phyloP scores from a whole-genome alignment of 2,329 filamentous ascomycete genomes.

The Stachybotrys chartarum region DNA sequence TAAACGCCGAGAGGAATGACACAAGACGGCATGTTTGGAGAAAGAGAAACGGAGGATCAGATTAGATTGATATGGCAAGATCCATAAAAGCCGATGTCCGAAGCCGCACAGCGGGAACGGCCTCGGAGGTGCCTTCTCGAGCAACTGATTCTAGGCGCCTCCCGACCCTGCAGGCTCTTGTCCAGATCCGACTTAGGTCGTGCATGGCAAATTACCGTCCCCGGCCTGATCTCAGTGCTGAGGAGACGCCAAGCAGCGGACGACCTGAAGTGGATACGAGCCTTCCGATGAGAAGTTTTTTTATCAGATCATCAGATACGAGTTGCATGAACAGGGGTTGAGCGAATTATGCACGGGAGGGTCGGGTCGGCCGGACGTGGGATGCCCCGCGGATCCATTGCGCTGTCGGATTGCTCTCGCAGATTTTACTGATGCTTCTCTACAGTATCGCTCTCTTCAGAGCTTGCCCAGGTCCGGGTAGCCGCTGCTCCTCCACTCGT shows the following conservation, averaged over 20 bases:
- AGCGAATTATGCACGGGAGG: too few relatives aligned
- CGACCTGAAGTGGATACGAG: not conserved
- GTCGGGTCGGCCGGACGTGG: too few relatives aligned
- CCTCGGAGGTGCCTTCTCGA: not conserved
- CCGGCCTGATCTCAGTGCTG: not conserved
- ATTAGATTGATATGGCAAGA: slow-evolving; percentile 1
- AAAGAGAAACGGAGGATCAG: not conserved
- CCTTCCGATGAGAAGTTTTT: not conserved
- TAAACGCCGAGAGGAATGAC: not conserved
- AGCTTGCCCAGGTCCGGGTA: slow-evolving; percentile 7
- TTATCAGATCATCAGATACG: not conserved
- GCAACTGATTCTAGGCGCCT: too few relatives aligned
- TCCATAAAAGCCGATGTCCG: not conserved
- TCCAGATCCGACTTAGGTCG: not conserved
- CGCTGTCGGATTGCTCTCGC: too few relatives aligned
- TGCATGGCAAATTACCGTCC: not conserved
- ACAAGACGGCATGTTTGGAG: not conserved
- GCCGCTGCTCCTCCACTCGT: slow-evolving; percentile 20
- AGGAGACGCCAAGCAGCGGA: not conserved
- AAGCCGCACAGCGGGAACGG: not conserved
- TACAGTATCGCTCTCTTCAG: not conserved
- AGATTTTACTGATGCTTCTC: too few relatives aligned
- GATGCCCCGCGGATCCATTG: too few relatives aligned
- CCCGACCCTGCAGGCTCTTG: not conserved
- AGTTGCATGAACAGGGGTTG: not conserved